phyloP scores from a whole-genome alignment of 495 filamentous ascomycete species.

The Talaromyces wortmannii region DNA sequence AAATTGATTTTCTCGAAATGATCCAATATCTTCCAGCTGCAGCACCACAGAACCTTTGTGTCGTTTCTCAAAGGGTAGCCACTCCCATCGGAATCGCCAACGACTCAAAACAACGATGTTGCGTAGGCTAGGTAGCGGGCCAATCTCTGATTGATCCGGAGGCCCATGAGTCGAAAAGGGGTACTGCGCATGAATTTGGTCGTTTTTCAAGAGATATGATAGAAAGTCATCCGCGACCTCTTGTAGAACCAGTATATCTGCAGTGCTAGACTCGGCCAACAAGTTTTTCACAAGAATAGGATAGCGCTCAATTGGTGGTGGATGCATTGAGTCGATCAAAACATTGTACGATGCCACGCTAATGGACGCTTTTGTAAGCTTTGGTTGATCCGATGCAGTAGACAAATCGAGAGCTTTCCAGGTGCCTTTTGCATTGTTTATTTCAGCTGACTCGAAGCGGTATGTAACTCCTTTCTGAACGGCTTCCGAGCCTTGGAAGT shows the following conservation, averaged over 20 bases:
- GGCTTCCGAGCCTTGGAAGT: background rate
- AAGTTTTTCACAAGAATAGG: constrained; percentile 39
- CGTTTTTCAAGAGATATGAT: constrained; percentile 34
- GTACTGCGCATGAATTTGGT: constrained; percentile 35
- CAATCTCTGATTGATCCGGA: constrained; percentile 33
- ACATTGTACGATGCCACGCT: constrained; percentile 49
- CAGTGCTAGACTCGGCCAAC: constrained; percentile 20
- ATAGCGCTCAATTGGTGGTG: constrained; percentile 38
- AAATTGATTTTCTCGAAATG: constrained; percentile 5
- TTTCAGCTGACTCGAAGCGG: background rate
- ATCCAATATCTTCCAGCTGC: constrained; percentile 25
- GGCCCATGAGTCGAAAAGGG: constrained; percentile 45
- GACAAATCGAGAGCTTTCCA: background rate
- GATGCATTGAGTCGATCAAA: constrained; percentile 43
- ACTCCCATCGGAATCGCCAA: constrained; percentile 40
- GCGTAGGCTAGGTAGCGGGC: constrained; percentile 42
- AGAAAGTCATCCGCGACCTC: constrained; percentile 55
- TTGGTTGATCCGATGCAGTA: background rate
- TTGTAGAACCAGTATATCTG: constrained; percentile 47
- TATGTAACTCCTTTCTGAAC: background rate
- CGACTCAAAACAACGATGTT: constrained; percentile 49
- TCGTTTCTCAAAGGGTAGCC: constrained; percentile 31
- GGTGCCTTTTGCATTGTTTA: background rate
- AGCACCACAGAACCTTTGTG: constrained; percentile 46
- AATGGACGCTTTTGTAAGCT: constrained; percentile 14